Conservation (phyloP, 257 asterid species). For the Gentiana straminea region DNA sequence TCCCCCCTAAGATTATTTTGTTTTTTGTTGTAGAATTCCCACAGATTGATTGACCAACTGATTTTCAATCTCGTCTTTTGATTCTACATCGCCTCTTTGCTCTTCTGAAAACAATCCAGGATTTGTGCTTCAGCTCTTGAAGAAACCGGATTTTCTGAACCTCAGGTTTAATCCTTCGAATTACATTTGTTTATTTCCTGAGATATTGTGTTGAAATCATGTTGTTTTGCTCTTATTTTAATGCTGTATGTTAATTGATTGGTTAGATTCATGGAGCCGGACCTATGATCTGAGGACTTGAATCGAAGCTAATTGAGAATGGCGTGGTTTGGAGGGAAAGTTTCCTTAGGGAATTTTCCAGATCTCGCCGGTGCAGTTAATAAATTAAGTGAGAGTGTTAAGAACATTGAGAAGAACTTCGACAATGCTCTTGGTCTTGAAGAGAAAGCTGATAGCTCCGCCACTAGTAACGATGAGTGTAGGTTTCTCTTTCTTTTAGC, state of each 20-base stretch:
- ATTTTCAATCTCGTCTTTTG: background rate
- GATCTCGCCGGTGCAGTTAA: constrained; percentile 95
- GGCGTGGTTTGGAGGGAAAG: constrained; percentile 94
- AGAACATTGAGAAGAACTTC: constrained; percentile 91
- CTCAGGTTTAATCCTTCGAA: constrained; percentile 7
- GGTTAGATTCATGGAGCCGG: constrained; percentile 18
- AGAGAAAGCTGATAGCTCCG: constrained; percentile 46
- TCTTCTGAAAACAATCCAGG: background rate
- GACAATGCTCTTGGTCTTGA: constrained; percentile 95
- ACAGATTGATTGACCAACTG: background rate
- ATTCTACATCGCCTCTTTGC: background rate
- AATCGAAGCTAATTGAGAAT: constrained; percentile 19
- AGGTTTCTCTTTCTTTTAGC: constrained; percentile 8
- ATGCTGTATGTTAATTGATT: background rate
- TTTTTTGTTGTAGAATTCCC: background rate
- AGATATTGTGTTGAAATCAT: background rate
- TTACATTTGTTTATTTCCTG: background rate
- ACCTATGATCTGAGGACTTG: constrained; percentile 7
- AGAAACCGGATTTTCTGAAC: background rate
- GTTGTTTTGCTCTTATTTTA: background rate
- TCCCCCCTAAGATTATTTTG: background rate
- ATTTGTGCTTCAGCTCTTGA: background rate
- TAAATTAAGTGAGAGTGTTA: constrained; percentile 93
- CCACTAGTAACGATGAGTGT: constrained; percentile 53
- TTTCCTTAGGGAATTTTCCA: constrained; percentile 66